Evolutionary conservation across 2,329 filamentous ascomycete species (phyloP).

Genomic region (Dendrostoma leiphaemia): DNA sequence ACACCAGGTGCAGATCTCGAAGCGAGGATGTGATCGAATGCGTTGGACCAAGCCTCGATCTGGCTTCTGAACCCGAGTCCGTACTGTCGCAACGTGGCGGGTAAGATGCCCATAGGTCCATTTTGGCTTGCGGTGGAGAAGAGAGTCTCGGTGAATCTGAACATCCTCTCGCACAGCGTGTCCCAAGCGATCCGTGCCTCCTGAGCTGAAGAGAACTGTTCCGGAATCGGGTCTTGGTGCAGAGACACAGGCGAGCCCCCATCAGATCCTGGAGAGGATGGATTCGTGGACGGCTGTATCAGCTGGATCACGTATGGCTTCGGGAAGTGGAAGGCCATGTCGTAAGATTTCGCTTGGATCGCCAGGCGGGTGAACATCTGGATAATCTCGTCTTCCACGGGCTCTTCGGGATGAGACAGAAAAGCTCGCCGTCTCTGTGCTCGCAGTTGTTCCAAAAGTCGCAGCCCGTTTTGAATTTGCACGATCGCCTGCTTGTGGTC

Average conservation of each 20-base stretch:
- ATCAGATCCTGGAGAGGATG: constrained; percentile 43
- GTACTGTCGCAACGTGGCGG: constrained; percentile 44
- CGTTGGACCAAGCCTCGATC: constrained; percentile 53
- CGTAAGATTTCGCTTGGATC: constrained; percentile 66
- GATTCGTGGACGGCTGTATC: constrained; percentile 34
- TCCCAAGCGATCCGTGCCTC: constrained; percentile 59
- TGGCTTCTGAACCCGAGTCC: constrained; percentile 47
- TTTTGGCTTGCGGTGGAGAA: constrained; percentile 44
- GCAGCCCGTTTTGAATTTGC: constrained; percentile 59
- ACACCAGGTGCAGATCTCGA: constrained; percentile 47
- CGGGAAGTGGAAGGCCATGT: constrained; percentile 67
- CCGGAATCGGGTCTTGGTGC: constrained; percentile 37
- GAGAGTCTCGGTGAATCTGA: constrained; percentile 58
- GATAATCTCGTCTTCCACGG: constrained; percentile 57
- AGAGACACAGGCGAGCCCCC: constrained; percentile 39
- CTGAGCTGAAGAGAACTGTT: constrained; percentile 45
- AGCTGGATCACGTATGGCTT: constrained; percentile 58
- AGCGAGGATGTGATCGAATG: constrained; percentile 54
- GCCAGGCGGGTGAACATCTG: constrained; percentile 63
- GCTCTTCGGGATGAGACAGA: constrained; percentile 40
- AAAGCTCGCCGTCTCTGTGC: constrained; percentile 41
- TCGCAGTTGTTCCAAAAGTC: constrained; percentile 52
- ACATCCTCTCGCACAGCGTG: constrained; percentile 51
- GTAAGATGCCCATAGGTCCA: constrained; percentile 53
- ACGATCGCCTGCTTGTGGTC: constrained; percentile 60